Evolutionary conservation across 306 rosid genomes (phyloP), one percentile per base, ranked within the genome.

Genomic region (Bauhinia variegata): DNA sequence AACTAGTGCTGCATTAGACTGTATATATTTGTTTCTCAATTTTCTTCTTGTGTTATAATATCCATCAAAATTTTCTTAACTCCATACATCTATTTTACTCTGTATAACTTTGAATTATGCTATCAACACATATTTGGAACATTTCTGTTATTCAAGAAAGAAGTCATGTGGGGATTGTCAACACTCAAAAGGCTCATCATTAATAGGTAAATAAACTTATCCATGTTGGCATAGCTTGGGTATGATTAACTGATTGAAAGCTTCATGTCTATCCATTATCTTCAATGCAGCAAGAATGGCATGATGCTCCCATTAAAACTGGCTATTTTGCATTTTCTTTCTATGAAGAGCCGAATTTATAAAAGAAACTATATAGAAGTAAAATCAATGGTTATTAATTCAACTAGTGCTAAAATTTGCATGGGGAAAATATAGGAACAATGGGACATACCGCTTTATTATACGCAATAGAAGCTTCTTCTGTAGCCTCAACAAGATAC

Each of bases 401-500:
- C 50, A 49, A 50, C 37, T 34, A 46, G 31, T 28, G 46, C 32
- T 5, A 44, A 47, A 63, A 44, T 47, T 32, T 10, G 49, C 36
- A 65, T 0, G 9, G 0, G 59, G 68, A 56, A 56, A 49, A 41
- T 5, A 67, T 54, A 36, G 70, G 64, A 48, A 75, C n/a, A n/a
- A n/a, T n/a, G n/a, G n/a, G n/a, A n/a, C 88, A 60, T 80, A 93
- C 99, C 63, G 96, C 95, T 95, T 88, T 90, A 68, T 88, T 87
- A 59, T 93, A 88, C 28, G 91, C 85, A 68, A 86, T 75, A 30
- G 96, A 86, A 66, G 95, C 96, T 81, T 95, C 95, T 75, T 90
- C 96, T 8, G 92, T 88, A 37, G 99, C 97, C 77, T 86, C 95
- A 57, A 75, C 81, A 56, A 95, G 99, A 85, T 82, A 86, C 73